Evolutionary conservation across 805 yeast genomes (phyloP), one percentile per base, ranked within the genome.

Genomic region (Jamesozyma gamospora): DNA sequence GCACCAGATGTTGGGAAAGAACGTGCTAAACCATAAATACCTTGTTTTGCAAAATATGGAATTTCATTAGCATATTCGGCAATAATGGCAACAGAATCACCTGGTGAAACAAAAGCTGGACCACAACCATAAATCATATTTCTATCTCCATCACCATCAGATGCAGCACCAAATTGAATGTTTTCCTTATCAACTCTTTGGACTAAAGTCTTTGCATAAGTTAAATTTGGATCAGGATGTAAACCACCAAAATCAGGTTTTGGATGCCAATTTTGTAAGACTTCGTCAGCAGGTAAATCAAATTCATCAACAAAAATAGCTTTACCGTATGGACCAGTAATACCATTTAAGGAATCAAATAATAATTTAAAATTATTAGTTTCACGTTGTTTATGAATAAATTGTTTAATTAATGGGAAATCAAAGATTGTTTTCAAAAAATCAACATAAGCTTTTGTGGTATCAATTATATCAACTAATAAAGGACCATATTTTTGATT

Each of bases 141-240:
- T 67, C 98, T 78, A 60, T 90, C 98, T 62, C 98, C 98, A 54
- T 90, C 98, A 63, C 98, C 98, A 59, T 86, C 98, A n/a, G 95
- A 82, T 8, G 97, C 97, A 29, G 97, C 97, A 47, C 98, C 98
- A 60, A 90, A 90, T 7, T 90, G 83, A 49, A 88, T 83, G 43
- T 76, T 66, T 43, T 82, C 82, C 16, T 63, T 57, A 56, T 92
- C 96, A n/a, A 90, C 98, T 47, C 73, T 72, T 27, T 75, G 81
- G 16, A 90, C 98, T 47, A 90, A 70, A 15, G 95, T 77, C 43
- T 72, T 75, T 10, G 97, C 98, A 58, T 92, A 90, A 12, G 96
- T 88, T 62, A 90, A 73, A 66, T 90, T 90, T 48, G 98, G 98
- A 65, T 90, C 98, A 16, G 98, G 98, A 62, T 90, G 98, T 50